Evolutionary conservation across 257 asterid species (phyloP), one percentile per base, ranked within the genome.

Genomic region (Przewalskia tangutica): DNA sequence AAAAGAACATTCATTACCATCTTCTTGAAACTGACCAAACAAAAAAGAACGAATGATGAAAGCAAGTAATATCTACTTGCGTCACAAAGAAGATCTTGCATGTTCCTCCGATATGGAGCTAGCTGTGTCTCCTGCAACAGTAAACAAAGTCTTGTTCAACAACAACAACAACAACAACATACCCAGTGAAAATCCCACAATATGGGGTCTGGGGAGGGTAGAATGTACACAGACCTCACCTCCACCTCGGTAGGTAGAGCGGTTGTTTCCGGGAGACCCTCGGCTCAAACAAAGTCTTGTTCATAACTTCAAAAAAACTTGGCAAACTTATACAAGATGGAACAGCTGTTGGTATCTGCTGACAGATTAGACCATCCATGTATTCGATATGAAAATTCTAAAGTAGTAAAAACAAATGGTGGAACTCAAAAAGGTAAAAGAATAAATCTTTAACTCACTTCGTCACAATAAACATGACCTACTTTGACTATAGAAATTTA

Each of bases 101-200:
- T 83, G 87, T 96, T 96, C 90, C 99, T 91, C 85, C 83, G 79
- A 75, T 96, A 87, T 64, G 97, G 97, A 68, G 84, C 83, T 80
- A 96, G 93, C 85, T 94, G 98, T 27, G 99, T 92, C 90, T 95
- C 99, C 99, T 95, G 93, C 89, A 91, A 70, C 86, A 90, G 77
- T 77, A 76, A 70, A 82, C 79, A 84, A 12, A 65, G 40, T 42
- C 76, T 23, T 71, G 71, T 7, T n/a, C n/a, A n/a, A n/a, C n/a
- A n/a, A n/a, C n/a, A n/a, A n/a, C n/a, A n/a, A n/a, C n/a, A n/a
- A n/a, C n/a, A n/a, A n/a, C n/a, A n/a, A n/a, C n/a, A n/a, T n/a
- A n/a, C n/a, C n/a, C n/a, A n/a, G n/a, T n/a, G n/a, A n/a, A n/a
- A n/a, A n/a, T n/a, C n/a, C n/a, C n/a, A n/a, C n/a, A n/a, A n/a